A percentile compares a stretch with the other conserved stretches of the same genome.
Conservation (phyloP, 2,329 filamentous ascomycete species). For the Paecilomyces niveus region DNA sequence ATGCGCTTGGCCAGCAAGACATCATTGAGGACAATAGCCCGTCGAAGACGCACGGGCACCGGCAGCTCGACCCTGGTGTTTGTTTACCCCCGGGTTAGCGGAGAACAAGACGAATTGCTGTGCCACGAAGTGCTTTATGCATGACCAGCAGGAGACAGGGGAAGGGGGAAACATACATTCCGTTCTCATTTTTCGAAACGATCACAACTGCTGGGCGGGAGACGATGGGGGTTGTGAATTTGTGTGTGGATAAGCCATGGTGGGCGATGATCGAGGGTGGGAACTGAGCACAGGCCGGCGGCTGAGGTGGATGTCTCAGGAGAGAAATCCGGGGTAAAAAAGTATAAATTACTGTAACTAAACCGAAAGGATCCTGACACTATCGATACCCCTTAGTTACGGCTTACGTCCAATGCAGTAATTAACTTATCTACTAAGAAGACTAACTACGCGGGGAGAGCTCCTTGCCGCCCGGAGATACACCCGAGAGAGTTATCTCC, state of each 20-base stretch:
- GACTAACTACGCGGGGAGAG: neutral
- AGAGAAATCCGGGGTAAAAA: neutral
- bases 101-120: neutral
- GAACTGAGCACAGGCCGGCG: neutral
- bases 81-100: neutral
- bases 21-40: constrained; percentile 73
- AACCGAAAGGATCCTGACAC: neutral
- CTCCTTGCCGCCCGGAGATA: neutral
- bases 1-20: constrained; percentile 68
- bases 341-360: too few species aligned
- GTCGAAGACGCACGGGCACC: constrained; percentile 66
- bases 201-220: neutral
- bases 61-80: constrained; percentile 14
- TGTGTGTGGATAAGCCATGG: neutral
- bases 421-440: neutral
- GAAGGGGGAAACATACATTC: constrained; percentile 2
- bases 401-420: too few species aligned
- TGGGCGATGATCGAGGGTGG: neutral
- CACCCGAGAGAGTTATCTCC: neutral
- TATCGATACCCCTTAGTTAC: neutral
- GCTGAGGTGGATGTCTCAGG: neutral
- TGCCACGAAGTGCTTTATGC: neutral
- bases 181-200: constrained; percentile 6
- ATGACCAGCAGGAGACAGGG: neutral
- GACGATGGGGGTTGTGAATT: neutral